These are phyloP conservation scores for Lachnellula hyalina DNA, from an alignment of 2,329 filamentous ascomycete genomes.

Conservation along the genomic window DNA sequence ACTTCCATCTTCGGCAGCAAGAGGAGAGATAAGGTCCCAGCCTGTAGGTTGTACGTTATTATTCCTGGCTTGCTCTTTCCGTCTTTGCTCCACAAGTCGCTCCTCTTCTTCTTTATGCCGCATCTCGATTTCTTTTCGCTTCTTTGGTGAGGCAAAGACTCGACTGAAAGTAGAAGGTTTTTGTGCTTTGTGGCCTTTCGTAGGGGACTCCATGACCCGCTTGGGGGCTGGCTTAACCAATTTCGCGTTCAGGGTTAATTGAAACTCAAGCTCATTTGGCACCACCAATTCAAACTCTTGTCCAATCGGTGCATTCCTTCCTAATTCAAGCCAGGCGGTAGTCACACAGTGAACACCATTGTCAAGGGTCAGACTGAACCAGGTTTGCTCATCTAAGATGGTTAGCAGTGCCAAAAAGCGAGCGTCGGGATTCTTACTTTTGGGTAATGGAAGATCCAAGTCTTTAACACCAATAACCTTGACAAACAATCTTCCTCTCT, in stretches of 20 bases:
- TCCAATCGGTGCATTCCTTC: slow-evolving; percentile 86
- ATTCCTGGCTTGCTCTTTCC: slow-evolving; percentile 59
- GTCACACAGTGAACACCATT: slow-evolving; percentile 98
- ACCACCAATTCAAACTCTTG: slow-evolving; percentile 98
- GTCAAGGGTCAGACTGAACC: slow-evolving; percentile 95
- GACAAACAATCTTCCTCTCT: slow-evolving; percentile 88
- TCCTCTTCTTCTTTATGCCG: slow-evolving; percentile 80
- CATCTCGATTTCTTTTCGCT: slow-evolving; percentile 89
- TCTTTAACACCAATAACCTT: slow-evolving; percentile 99
- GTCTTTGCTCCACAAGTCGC: slow-evolving; percentile 55
- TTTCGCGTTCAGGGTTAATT: slow-evolving; percentile 94
- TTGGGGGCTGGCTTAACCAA: slow-evolving; percentile 71
- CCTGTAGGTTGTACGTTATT: slow-evolving; percentile 61
- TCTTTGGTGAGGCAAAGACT: slow-evolving; percentile 91
- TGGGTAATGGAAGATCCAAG: slow-evolving; percentile 82
- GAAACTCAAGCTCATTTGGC: slow-evolving; percentile 96
- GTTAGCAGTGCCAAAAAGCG: slow-evolving; percentile 12
- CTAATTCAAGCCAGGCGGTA: slow-evolving; percentile 89
- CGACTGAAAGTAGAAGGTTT: slow-evolving; percentile 89
- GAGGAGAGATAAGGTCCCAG: slow-evolving; percentile 80
- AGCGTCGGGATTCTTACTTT: slow-evolving; percentile 56
- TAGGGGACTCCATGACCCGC: slow-evolving; percentile 49
- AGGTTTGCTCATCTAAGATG: slow-evolving; percentile 71
- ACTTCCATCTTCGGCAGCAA: slow-evolving; percentile 86
- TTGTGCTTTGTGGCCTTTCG: slow-evolving; percentile 56